Conservation (phyloP, 768 basidiomycete species). For the Calocybe indica region DNA sequence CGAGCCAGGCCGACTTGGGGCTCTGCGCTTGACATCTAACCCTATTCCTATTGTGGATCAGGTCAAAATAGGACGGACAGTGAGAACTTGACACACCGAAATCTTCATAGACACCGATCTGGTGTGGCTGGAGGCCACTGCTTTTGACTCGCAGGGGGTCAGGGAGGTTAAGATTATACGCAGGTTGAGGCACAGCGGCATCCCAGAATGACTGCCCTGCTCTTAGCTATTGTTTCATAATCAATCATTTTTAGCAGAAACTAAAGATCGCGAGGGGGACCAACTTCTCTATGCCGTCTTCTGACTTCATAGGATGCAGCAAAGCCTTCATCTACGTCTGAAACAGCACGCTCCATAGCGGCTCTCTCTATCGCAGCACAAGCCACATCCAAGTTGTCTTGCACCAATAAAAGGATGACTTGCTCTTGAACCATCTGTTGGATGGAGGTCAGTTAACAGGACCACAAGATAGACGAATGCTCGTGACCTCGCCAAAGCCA, state of each 20-base stretch:
- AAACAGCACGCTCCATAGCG: slow-evolving; percentile 92
- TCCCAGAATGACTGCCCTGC: slow-evolving; percentile 86
- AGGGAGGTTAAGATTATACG: slow-evolving; percentile 69
- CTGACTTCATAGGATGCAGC: slow-evolving; percentile 75
- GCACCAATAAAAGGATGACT: slow-evolving; percentile 71
- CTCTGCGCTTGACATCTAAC: slow-evolving; percentile 52
- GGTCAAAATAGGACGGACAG: not conserved
- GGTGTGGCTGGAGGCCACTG: slow-evolving; percentile 74
- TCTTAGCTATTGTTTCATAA: slow-evolving; percentile 41
- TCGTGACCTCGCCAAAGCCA: slow-evolving; percentile 77
- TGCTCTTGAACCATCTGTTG: slow-evolving; percentile 64
- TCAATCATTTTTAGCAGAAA: not conserved
- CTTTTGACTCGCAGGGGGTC: slow-evolving; percentile 85
- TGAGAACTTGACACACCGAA: slow-evolving; percentile 52
- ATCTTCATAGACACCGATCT: slow-evolving; percentile 91
- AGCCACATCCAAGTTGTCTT: slow-evolving; percentile 90
- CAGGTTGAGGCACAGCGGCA: slow-evolving; percentile 61
- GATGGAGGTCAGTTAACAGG: not conserved
- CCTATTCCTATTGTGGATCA: slow-evolving; percentile 22
- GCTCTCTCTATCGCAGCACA: slow-evolving; percentile 95
- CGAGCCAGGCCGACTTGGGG: slow-evolving; percentile 64
- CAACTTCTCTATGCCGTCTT: slow-evolving; percentile 80
- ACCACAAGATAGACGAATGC: not conserved
- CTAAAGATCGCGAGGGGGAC: slow-evolving; percentile 12
- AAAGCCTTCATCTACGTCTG: slow-evolving; percentile 91